Conservation (phyloP, 2,329 filamentous ascomycete species). For the Cadophora gregata region DNA sequence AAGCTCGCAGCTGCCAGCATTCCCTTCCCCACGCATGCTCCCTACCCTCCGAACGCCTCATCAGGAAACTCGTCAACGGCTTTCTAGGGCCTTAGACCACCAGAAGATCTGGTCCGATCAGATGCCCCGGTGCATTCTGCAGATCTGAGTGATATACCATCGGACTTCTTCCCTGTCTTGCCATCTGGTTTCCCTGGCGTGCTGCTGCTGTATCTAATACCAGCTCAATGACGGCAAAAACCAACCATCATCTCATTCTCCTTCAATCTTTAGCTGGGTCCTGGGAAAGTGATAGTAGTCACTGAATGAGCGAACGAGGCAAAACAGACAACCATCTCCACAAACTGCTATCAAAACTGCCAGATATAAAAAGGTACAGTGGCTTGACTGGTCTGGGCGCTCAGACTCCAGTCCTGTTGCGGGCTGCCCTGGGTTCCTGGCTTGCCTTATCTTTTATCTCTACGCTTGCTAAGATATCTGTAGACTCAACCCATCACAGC, state of each 20-base stretch:
- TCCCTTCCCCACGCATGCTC: constrained; percentile 7
- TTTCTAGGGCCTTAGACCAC: constrained; percentile 2
- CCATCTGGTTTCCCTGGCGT: background rate
- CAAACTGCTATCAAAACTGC: background rate
- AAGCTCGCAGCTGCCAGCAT: background rate
- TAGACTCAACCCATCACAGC: constrained; percentile 3
- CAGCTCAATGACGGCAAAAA: constrained; percentile 42
- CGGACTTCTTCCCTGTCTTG: constrained; percentile 9
- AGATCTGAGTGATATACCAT: constrained; percentile 25
- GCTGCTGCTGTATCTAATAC: background rate
- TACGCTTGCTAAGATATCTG: constrained; percentile 24
- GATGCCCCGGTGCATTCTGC: constrained; percentile 18
- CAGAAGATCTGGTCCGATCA: constrained; percentile 12
- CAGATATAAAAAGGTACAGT: constrained; percentile 25
- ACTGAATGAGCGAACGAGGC: background rate
- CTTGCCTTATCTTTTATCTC: constrained; percentile 16
- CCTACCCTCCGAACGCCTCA: constrained; percentile 1
- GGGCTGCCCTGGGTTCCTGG: background rate
- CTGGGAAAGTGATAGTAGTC: constrained; percentile 36
- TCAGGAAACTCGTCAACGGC: constrained; percentile 6
- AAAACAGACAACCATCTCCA: constrained; percentile 9
- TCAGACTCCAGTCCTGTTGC: background rate
- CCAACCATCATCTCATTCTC: constrained; percentile 40
- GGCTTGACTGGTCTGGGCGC: constrained; percentile 14
- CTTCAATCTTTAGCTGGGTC: constrained; percentile 41